Percentiles rank a stretch among this genome's conserved stretches.
Evolutionary conservation across 2,329 filamentous ascomycete genomes (phyloP).

Genomic region (Penicillium sp.): DNA sequence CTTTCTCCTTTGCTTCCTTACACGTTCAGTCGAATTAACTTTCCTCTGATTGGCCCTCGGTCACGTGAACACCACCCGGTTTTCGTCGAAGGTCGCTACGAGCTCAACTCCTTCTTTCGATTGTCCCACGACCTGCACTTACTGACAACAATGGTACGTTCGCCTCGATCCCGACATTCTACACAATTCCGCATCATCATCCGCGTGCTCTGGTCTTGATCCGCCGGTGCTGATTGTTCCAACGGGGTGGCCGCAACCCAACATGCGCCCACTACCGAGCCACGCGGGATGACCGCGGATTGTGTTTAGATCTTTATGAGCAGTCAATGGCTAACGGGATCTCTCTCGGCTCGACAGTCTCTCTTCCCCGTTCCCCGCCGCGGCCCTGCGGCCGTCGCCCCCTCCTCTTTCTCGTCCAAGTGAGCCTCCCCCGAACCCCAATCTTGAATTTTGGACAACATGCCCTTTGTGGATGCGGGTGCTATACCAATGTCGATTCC

Average conservation of each 20-base stretch:
- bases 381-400: constrained; percentile 51
- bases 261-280: constrained; percentile 9
- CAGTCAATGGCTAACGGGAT: constrained; percentile 26
- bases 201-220: not conserved
- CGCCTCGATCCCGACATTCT: not conserved
- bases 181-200: not conserved
- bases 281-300: constrained; percentile 17
- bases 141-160: constrained; percentile 38
- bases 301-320: not conserved
- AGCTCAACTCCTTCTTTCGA: constrained; percentile 30
- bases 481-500: not conserved
- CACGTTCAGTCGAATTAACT: constrained; percentile 14
- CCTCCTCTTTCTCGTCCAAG: constrained; percentile 63
- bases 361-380: constrained; percentile 42
- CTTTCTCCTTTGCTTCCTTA: no score
- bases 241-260: constrained; percentile 8
- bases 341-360: constrained; percentile 21
- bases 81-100: constrained; percentile 36
- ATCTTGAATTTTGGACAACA: not conserved
- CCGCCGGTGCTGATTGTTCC: not conserved
- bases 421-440: constrained; percentile 40
- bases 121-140: constrained; percentile 32
- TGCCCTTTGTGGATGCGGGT: not conserved
- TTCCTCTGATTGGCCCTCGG: constrained; percentile 32
- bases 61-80: constrained; percentile 36